Evolutionary conservation across 345 rosid genomes (phyloP).

Genomic region (Ceriops zippeliana): DNA sequence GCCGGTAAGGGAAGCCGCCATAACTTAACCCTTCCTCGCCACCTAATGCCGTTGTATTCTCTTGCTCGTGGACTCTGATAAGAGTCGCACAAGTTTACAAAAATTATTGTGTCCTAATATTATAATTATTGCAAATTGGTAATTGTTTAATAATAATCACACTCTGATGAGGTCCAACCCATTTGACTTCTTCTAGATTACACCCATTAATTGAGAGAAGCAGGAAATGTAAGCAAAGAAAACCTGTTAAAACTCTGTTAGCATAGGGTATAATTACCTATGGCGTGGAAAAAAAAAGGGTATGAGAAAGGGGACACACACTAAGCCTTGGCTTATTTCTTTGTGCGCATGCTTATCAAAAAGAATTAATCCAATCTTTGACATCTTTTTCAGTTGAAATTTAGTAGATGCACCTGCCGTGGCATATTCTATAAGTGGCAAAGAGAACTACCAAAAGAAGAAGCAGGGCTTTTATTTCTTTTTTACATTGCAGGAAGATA

Average conservation of each 20-base stretch:
- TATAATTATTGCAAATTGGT: too few relatives aligned
- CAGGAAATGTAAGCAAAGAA: too few relatives aligned
- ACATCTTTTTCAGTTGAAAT: slow-evolving; percentile 1
- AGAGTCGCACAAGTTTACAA: too few relatives aligned
- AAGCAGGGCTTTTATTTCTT: neutral
- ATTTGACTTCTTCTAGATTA: too few relatives aligned
- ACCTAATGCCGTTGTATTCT: too few relatives aligned
- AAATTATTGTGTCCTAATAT: too few relatives aligned
- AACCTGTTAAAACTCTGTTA: too few relatives aligned
- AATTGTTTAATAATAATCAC: too few relatives aligned
- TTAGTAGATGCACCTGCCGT: neutral
- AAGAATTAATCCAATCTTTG: slow-evolving; percentile 4
- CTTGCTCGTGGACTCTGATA: too few relatives aligned
- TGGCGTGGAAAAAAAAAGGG: neutral
- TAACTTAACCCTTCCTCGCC: neutral
- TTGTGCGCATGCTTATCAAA: slow-evolving; percentile 5
- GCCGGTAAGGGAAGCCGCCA: slow-evolving; percentile 28
- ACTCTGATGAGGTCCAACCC: too few relatives aligned
- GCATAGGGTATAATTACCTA: too few relatives aligned
- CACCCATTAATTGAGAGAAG: too few relatives aligned
- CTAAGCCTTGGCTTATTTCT: neutral
- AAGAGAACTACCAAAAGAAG: neutral
- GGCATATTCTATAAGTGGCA: neutral
- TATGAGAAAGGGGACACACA: neutral
- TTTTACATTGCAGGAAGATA: neutral